Evolutionary conservation across 2,329 filamentous ascomycete genomes (phyloP).

Genomic region (Ilyonectria robusta): DNA sequence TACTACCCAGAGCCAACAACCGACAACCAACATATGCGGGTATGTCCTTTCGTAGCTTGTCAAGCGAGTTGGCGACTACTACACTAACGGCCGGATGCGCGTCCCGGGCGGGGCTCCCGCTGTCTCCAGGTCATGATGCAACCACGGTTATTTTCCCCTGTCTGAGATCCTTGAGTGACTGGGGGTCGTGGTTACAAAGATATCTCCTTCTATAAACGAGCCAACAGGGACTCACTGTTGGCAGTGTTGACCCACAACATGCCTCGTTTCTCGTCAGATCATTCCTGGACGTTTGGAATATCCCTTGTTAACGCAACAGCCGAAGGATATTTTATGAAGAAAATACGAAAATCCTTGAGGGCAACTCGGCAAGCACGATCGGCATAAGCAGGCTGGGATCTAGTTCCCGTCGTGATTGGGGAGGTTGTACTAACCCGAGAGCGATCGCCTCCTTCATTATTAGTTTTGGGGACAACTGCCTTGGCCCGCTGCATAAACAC

Average conservation of each 20-base stretch:
- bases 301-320: neutral
- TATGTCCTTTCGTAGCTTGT: neutral
- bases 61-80: neutral
- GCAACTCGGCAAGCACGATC: neutral
- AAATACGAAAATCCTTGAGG: neutral
- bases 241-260: neutral
- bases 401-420: too few relatives aligned
- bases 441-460: neutral
- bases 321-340: too few relatives aligned
- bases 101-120: neutral
- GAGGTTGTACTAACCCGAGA: too few relatives aligned
- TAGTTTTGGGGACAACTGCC: neutral
- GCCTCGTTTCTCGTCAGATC: neutral
- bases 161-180: neutral
- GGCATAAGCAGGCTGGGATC: too few relatives aligned
- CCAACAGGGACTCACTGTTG: neutral
- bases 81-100: constrained; percentile 2
- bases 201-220: neutral
- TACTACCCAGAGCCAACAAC: neutral
- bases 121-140: neutral
- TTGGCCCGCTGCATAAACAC: neutral
- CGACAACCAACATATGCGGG: neutral
- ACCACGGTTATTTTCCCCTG: neutral
- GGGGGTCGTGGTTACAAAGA: neutral
- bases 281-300: neutral